Conservation (phyloP, 208 protist species). For the Angomonas ambiguus region DNA sequence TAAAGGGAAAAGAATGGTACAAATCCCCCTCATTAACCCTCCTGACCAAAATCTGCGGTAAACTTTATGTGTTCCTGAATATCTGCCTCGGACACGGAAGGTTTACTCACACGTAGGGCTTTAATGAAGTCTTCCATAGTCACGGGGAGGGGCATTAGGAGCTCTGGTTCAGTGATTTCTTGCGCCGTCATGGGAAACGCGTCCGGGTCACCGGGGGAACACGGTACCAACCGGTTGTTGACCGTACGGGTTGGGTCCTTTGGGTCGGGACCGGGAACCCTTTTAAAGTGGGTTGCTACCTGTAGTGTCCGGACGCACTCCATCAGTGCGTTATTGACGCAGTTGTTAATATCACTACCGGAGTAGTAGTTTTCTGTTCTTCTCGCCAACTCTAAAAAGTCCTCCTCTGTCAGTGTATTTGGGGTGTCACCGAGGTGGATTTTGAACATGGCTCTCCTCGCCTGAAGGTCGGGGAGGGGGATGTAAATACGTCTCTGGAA, state of each 20-base stretch:
- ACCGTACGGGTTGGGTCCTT: constrained; percentile 65
- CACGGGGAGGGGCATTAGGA: constrained; percentile 90
- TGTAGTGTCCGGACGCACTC: constrained; percentile 96
- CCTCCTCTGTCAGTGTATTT: constrained; percentile 73
- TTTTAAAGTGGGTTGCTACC: constrained; percentile 97
- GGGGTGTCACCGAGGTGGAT: constrained; percentile 95
- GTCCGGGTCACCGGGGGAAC: constrained; percentile 91
- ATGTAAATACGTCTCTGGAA: constrained; percentile 94
- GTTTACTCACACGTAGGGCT: constrained; percentile 76
- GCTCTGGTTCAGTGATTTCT: constrained; percentile 85
- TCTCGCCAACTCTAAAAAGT: constrained; percentile 89
- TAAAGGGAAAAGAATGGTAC: background rate
- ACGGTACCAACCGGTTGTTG: constrained; percentile 88
- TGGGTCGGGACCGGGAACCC: constrained; percentile 69
- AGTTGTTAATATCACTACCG: constrained; percentile 95
- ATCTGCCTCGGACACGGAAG: constrained; percentile 90
- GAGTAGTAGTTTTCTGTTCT: constrained; percentile 90
- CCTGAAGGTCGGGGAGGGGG: constrained; percentile 84
- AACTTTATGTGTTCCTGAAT: constrained; percentile 93
- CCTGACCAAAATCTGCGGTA: constrained; percentile 96
- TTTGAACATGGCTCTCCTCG: constrained; percentile 92
- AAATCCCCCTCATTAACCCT: constrained; percentile 83
- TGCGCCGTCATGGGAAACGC: constrained; percentile 92
- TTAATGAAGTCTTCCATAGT: constrained; percentile 92
- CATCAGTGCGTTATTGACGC: constrained; percentile 98